Evolutionary conservation across 2,329 filamentous ascomycete species (phyloP).

Genomic region (Cercospora berteroae): DNA sequence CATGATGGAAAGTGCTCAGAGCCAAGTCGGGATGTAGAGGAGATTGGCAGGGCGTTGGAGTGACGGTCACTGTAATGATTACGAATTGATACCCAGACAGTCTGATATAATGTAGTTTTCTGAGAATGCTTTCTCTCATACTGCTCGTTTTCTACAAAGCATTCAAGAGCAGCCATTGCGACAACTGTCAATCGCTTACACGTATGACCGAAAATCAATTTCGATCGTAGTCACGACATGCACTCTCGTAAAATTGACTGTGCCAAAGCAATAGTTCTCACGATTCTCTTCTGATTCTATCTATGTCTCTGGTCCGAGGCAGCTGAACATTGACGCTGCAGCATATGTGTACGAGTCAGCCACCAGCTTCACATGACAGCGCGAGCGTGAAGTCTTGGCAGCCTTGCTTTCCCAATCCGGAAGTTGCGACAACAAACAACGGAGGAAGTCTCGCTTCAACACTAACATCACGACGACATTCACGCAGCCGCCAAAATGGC

Average conservation of each 20-base stretch:
- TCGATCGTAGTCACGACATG: background rate
- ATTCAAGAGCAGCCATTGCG: no score
- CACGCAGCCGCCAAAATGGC: conserved; percentile 26
- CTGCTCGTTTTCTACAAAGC: background rate
- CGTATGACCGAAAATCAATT: background rate
- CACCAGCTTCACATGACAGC: background rate
- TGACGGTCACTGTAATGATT: conserved; percentile 3
- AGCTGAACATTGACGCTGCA: no score
- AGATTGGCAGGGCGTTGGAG: background rate
- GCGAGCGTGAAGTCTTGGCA: background rate
- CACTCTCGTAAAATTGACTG: background rate
- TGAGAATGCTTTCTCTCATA: no score
- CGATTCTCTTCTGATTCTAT: background rate
- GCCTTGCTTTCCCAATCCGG: background rate
- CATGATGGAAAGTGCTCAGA: background rate
- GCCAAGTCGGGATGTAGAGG: background rate
- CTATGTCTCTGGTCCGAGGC: no score
- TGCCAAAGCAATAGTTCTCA: background rate
- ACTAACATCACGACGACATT: conserved; percentile 1
- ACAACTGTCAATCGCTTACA: background rate
- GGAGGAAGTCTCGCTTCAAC: background rate
- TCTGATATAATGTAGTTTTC: background rate
- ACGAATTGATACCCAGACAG: conserved; percentile 20
- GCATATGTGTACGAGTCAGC: no score
- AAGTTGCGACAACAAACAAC: conserved; percentile 6